Evolutionary conservation across 2,329 filamentous ascomycete genomes (phyloP), one percentile per base, ranked within the genome.

Genomic region (Paracoccidioides lutzii): DNA sequence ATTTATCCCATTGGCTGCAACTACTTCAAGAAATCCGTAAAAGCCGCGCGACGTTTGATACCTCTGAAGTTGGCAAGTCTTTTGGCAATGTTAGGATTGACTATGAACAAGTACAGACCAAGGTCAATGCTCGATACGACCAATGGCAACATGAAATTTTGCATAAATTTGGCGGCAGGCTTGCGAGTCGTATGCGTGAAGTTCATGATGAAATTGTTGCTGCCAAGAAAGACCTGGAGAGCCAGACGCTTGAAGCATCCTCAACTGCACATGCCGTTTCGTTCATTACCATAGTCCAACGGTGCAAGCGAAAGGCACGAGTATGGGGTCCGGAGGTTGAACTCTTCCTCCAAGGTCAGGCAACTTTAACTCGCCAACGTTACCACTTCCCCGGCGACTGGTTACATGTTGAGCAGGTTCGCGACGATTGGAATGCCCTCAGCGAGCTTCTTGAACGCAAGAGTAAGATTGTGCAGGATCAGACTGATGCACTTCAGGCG

Each of bases 121-220:
- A 95, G 72, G 93, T 99, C 70, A 98, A 97, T 65, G 89, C 90
- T 64, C 98, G 97, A 70, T 99, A 98, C 68, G 94, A 99, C 67
- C 91, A 97, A 70, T 98, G 94, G 93, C 93, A 99, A 70, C 89
- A 96, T 64, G 93, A 99, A 62, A 95, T 98, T 55, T 78, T 97
- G 41, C 81, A 87, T 63, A 95, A 95, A 68, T 99, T 98, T 71
- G 93, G 90, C 41, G 80, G 81, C 56, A 88, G 93, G 55, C 84
- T 98, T 48, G 89, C 90, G 49, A 87, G 82, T 60, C 87, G 90
- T 52, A 94, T 97, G 83, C 82, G 89, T 51, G 93, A 98, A 65
- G 85, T 96, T 3, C 90, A 93, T 64, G 84, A 87, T 10, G 91
- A 97, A 59, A 87, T 98, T 58, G 88, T 95, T 64, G 90, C 90